These are phyloP conservation scores for Penicillium occitanis DNA, from an alignment of 2,329 filamentous ascomycete species.

Conservation along the genomic window DNA sequence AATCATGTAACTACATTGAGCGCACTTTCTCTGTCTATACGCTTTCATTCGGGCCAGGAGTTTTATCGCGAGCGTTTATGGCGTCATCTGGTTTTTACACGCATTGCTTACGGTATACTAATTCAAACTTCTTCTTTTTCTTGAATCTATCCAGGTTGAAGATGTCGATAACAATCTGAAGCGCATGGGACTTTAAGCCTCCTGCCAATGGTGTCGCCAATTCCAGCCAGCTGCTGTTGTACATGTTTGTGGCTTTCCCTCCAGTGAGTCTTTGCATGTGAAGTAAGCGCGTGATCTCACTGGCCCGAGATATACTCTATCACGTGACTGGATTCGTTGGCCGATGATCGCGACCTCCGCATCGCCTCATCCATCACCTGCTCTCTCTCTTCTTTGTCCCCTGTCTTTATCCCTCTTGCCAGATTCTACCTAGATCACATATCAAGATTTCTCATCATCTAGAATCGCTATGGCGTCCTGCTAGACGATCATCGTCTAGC, in stretches of 20 bases:
- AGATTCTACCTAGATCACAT: constrained; percentile 22
- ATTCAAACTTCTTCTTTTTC: constrained; percentile 8
- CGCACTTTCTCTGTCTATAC: constrained; percentile 3
- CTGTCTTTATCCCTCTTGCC: constrained; percentile 21
- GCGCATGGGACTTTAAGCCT: constrained; percentile 30
- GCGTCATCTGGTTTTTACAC: constrained; percentile 11
- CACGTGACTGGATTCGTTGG: constrained; percentile 39
- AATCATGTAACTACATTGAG: constrained; percentile 65
- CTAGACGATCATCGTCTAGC: constrained; percentile 50
- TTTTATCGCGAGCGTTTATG: constrained; percentile 7
- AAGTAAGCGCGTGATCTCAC: constrained; percentile 42
- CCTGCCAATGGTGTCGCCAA: constrained; percentile 6
- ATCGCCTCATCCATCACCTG: constrained; percentile 20
- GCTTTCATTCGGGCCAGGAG: constrained; percentile 11
- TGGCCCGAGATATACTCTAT: constrained; percentile 31
- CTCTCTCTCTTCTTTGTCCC: constrained; percentile 23
- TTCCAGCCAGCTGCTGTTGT: constrained; percentile 13
- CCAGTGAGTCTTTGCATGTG: constrained; percentile 31
- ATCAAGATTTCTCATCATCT: constrained; percentile 8
- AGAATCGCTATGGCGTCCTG: constrained; percentile 30
- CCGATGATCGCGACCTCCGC: constrained; percentile 28
- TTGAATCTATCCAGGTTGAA: constrained; percentile 11
- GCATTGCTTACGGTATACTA: constrained; percentile 18
- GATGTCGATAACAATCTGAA: constrained; percentile 26
- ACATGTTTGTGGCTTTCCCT: constrained; percentile 22